These are phyloP conservation scores for Picea glauca DNA, from an alignment of 75 land plant genomes.

Conservation along the genomic window DNA sequence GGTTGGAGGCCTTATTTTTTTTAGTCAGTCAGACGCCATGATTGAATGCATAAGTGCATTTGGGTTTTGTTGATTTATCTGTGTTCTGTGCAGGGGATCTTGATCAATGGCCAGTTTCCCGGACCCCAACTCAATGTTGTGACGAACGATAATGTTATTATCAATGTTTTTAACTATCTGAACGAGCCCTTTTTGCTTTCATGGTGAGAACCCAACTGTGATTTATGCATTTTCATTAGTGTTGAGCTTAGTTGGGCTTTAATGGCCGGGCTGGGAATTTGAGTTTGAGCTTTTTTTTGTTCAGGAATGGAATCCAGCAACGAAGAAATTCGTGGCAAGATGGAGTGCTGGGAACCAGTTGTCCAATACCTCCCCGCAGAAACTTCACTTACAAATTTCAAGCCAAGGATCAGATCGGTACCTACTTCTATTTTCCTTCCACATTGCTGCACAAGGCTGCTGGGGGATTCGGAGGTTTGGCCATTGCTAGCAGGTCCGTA, in stretches of 20 bases:
- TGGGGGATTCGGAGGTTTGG: conserved; percentile 62
- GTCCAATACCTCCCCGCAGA: conserved; percentile 63
- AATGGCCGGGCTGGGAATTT: not conserved
- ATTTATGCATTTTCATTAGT: not conserved
- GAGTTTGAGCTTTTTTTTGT: not conserved
- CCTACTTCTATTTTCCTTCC: conserved; percentile 61
- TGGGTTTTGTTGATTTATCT: not conserved
- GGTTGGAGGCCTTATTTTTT: not conserved
- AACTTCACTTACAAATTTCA: conserved; percentile 63
- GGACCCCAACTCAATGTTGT: conserved; percentile 59
- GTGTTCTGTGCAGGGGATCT: conserved; percentile 43
- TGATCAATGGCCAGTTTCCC: conserved; percentile 68
- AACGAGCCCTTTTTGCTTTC: conserved; percentile 63
- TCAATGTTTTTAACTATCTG: conserved; percentile 55
- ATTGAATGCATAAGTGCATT: not conserved
- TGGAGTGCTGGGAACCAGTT: conserved; percentile 64
- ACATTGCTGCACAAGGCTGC: conserved; percentile 54
- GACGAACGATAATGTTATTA: conserved; percentile 48
- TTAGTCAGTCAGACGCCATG: too few species aligned
- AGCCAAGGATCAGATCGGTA: conserved; percentile 75
- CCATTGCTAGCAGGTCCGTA: conserved; percentile 41
- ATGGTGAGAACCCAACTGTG: conserved; percentile 39
- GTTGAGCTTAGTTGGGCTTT: not conserved
- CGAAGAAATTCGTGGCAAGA: conserved; percentile 62
- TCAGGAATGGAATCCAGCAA: conserved; percentile 71